phyloP scores from a whole-genome alignment of 495 filamentous ascomycete species.

The Penicillium fimorum region DNA sequence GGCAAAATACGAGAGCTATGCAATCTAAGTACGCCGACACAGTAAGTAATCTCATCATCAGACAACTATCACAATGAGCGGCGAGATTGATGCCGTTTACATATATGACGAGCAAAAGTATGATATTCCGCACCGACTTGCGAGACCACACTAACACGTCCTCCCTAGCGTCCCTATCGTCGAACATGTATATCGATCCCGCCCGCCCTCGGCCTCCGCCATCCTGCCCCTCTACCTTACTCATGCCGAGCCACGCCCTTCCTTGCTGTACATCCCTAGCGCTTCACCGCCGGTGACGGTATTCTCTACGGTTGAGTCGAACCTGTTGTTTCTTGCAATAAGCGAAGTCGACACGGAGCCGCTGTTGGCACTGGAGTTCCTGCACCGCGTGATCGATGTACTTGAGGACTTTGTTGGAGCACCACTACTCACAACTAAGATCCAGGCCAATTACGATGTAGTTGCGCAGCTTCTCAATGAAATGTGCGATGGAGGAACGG shows the following conservation, averaged over 20 bases:
- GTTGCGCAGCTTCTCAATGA: slow-evolving; percentile 90
- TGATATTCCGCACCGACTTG: slow-evolving; percentile 16
- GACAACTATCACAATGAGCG: slow-evolving; percentile 58
- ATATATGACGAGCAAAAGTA: slow-evolving; percentile 93
- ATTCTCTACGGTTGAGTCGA: slow-evolving; percentile 82
- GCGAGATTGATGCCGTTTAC: slow-evolving; percentile 91
- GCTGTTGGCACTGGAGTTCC: slow-evolving; percentile 91
- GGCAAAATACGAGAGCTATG: slow-evolving; percentile 38
- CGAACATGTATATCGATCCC: slow-evolving; percentile 67
- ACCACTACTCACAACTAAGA: slow-evolving; percentile 79
- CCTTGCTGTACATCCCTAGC: slow-evolving; percentile 78
- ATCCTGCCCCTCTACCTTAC: slow-evolving; percentile 86
- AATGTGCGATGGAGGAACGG: slow-evolving; percentile 93
- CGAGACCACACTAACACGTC: slow-evolving; percentile 13
- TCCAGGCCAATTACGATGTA: slow-evolving; percentile 89
- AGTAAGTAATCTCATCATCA: slow-evolving; percentile 10
- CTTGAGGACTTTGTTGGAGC: slow-evolving; percentile 93
- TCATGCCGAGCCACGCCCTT: slow-evolving; percentile 78
- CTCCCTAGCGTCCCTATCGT: slow-evolving; percentile 56
- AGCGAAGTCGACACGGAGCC: slow-evolving; percentile 82
- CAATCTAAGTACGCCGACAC: slow-evolving; percentile 17
- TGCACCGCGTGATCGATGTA: slow-evolving; percentile 89
- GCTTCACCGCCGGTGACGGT: slow-evolving; percentile 83
- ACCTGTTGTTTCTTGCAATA: slow-evolving; percentile 83
- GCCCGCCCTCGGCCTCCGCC: slow-evolving; percentile 71